These are phyloP conservation scores for Lecanosticta acicola DNA, from an alignment of 2,329 filamentous ascomycete genomes.

Conservation along the genomic window DNA sequence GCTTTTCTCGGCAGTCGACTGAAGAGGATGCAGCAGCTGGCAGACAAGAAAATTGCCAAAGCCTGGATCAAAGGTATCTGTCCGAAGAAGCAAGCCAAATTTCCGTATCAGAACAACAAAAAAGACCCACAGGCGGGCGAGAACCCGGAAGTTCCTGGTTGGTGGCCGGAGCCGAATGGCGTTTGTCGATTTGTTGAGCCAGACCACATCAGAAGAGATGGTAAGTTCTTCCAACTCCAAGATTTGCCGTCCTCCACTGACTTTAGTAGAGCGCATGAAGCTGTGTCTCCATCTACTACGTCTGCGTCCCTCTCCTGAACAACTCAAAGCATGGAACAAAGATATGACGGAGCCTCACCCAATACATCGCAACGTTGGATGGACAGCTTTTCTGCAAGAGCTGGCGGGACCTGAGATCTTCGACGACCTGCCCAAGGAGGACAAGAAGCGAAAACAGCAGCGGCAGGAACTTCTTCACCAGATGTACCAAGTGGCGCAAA, in stretches of 20 bases:
- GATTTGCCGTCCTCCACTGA: conserved; percentile 7
- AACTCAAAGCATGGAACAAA: conserved; percentile 27
- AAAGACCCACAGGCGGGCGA: not conserved
- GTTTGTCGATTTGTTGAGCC: conserved; percentile 64
- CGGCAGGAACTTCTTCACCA: conserved; percentile 14
- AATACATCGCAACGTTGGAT: conserved; percentile 23
- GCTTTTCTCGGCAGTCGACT: conserved; percentile 13
- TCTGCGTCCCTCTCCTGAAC: conserved; percentile 25
- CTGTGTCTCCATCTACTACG: conserved; percentile 29
- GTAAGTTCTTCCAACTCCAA: conserved; percentile 36
- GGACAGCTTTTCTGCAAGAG: conserved; percentile 29
- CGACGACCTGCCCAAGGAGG: conserved; percentile 23
- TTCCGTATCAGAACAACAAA: conserved; percentile 62
- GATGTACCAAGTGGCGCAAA: conserved; percentile 18
- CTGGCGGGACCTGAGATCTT: conserved; percentile 23
- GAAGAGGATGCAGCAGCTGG: conserved; percentile 58
- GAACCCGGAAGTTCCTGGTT: conserved; percentile 25
- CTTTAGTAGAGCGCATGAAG: conserved; percentile 24
- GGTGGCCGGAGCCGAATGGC: conserved; percentile 31
- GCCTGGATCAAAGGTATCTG: conserved; percentile 70
- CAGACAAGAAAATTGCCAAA: conserved; percentile 67
- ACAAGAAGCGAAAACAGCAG: conserved; percentile 10
- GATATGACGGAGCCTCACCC: conserved; percentile 17
- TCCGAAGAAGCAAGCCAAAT: conserved; percentile 69
- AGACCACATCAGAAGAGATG: conserved; percentile 64